Base-by-base conservation (phyloP, 164 flowering plant species). In the Kingdonia uniflora region DNA sequence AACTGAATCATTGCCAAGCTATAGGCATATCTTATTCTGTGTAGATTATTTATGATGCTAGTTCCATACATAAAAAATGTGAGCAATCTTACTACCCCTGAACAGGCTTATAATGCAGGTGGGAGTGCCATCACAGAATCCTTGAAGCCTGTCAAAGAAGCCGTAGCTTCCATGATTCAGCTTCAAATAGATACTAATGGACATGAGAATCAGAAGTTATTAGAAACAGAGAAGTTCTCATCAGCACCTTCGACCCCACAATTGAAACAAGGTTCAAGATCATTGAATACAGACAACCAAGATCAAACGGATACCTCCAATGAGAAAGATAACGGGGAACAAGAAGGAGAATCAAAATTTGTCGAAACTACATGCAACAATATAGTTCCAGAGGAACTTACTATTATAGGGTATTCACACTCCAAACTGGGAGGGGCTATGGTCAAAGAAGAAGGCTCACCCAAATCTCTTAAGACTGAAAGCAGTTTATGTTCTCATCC, bases 241-340 rank as follows among this genome's bases (percentile, higher is more conserved):
- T 81, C 87, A 5, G 96, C 90, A 49, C 96, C 96, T 25, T 77
- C 88, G 40, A 85, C 95, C 47, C 97, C 97, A 21, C 95, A 89
- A 25, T 50, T 79, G 45, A 75, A 82, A 42, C 82, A 75, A 22
- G 81, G 79, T 37, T 73, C 37, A 8, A 68, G 84, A 42, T 71
- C 61, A 14, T 39, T 72, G 12, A 82, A 77, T 65, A 76, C 70
- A 17, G 80, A 78, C 52, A 74, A 77, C 66, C 81, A 71, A 33
- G 91, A 78, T 25, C 77, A 73, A 51, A 58, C 69, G 19, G 74
- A 68, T 58, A 74, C 61, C 66, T 69, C 75, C 41, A 29, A 54
- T 1, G 87, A 78, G 56, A 78, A 75, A 65, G 86, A 74, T 14
- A 58, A 60, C 29, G 71, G 43, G 17, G 84, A 75, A 49, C 74